Evolutionary conservation across 1,284 basidiomycete genomes (phyloP).

Genomic region (Vanrija sp.): DNA sequence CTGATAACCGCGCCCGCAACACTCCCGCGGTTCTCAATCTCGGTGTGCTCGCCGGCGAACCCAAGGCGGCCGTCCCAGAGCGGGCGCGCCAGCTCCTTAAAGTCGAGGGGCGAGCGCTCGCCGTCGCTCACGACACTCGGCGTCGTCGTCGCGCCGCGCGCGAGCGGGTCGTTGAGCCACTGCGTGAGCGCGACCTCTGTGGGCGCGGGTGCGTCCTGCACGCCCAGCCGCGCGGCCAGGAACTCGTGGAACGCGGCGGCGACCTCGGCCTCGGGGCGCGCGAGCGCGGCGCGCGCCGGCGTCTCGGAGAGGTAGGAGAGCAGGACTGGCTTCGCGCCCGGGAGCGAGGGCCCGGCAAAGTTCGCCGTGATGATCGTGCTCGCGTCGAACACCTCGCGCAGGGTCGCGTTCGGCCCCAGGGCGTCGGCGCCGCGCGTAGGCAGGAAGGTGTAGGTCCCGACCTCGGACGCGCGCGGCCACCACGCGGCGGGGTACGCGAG

Average conservation of each 20-base stretch:
- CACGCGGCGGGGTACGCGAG: constrained; percentile 50
- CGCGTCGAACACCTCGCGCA: constrained; percentile 34
- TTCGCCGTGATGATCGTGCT: constrained; percentile 48
- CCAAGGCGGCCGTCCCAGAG: constrained; percentile 51
- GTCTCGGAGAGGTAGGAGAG: constrained; percentile 51
- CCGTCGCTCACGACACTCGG: constrained; percentile 47
- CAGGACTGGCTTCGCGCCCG: constrained; percentile 40
- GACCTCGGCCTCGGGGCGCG: constrained; percentile 30
- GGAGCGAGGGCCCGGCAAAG: constrained; percentile 36
- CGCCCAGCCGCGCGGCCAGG: constrained; percentile 38
- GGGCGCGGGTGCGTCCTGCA: constrained; percentile 13
- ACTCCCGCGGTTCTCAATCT: constrained; percentile 51
- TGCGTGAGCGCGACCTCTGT: constrained; percentile 36
- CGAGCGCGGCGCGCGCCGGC: constrained; percentile 34
- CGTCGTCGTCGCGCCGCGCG: constrained; percentile 53
- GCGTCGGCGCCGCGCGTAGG: constrained; percentile 20
- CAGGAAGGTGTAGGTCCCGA: constrained; percentile 50
- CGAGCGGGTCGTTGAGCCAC: constrained; percentile 52
- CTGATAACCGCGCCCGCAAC: constrained; percentile 52
- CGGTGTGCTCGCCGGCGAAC: constrained; percentile 56
- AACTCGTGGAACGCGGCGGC: constrained; percentile 43
- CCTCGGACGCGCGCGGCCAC: constrained; percentile 48
- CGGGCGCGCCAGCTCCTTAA: constrained; percentile 49
- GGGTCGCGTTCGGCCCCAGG: constrained; percentile 15
- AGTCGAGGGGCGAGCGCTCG: constrained; percentile 51